Percentiles rank a stretch among this genome's conserved stretches.
phyloP scores from a whole-genome alignment of 2,329 filamentous ascomycete genomes.

The Aureobasidium sp. region DNA sequence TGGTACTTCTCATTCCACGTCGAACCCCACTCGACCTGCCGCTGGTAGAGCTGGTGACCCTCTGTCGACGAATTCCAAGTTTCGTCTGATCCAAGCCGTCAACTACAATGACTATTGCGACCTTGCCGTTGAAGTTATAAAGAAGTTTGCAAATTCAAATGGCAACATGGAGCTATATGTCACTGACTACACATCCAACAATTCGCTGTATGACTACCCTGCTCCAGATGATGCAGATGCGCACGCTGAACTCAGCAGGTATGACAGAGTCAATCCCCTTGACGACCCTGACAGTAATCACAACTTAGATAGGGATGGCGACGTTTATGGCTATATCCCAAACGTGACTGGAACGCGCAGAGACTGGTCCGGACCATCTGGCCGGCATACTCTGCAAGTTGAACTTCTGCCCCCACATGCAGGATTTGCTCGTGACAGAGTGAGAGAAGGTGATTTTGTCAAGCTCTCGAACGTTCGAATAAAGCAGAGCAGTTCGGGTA shows the following conservation, averaged over 20 bases:
- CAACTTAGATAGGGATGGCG: slow-evolving; percentile 37
- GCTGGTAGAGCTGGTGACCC: neutral
- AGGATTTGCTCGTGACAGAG: slow-evolving; percentile 43
- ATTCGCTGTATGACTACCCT: slow-evolving; percentile 49
- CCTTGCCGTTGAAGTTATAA: slow-evolving; percentile 63
- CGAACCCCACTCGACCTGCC: neutral
- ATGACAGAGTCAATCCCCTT: neutral
- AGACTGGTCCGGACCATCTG: slow-evolving; percentile 66
- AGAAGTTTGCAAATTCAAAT: slow-evolving; percentile 35
- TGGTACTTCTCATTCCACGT: neutral
- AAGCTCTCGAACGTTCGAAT: slow-evolving; percentile 63
- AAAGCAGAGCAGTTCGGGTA: slow-evolving; percentile 45
- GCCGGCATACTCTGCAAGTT: slow-evolving; percentile 61
- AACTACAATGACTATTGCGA: slow-evolving; percentile 52
- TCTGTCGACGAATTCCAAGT: slow-evolving; percentile 33
- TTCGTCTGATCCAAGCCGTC: slow-evolving; percentile 56
- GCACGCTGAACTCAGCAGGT: slow-evolving; percentile 11
- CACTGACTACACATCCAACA: slow-evolving; percentile 73
- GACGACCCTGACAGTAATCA: neutral
- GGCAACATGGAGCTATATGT: slow-evolving; percentile 57
- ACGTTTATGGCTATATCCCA: slow-evolving; percentile 45
- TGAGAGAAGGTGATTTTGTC: slow-evolving; percentile 55
- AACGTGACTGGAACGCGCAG: slow-evolving; percentile 22
- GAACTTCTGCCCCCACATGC: slow-evolving; percentile 63
- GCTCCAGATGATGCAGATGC: slow-evolving; percentile 26